Conservation (phyloP, 495 filamentous ascomycete genomes). For the Hypomontagnella monticulosa region DNA sequence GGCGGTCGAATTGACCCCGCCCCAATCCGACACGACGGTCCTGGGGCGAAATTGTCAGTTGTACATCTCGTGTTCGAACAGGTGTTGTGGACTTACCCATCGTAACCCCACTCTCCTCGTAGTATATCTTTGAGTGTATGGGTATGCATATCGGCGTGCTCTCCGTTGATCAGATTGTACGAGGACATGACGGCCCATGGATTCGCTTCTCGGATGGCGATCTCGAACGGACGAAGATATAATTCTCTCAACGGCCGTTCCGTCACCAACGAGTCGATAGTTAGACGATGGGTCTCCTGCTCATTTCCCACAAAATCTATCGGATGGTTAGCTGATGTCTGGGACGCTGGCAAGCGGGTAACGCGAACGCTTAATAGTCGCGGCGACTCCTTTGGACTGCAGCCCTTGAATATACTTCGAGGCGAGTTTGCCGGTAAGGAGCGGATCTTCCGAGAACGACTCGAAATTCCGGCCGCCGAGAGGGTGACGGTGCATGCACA, state of each 20-base stretch:
- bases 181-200: conserved; percentile 84
- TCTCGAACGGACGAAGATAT: conserved; percentile 84
- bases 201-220: conserved; percentile 79
- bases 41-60: conserved; percentile 52
- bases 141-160: conserved; percentile 78
- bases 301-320: conserved; percentile 84
- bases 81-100: conserved; percentile 60
- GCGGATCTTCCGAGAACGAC: conserved; percentile 85
- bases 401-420: conserved; percentile 77
- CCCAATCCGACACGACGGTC: conserved; percentile 79
- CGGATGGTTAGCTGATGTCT: conserved; percentile 39
- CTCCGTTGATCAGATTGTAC: conserved; percentile 86
- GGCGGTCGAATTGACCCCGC: conserved; percentile 72
- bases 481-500: conserved; percentile 84
- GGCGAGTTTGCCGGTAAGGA: conserved; percentile 78
- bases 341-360: conserved; percentile 1
- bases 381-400: conserved; percentile 77
- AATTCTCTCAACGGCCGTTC: conserved; percentile 81
- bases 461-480: conserved; percentile 87
- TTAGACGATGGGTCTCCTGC: conserved; percentile 81
- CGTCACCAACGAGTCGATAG: conserved; percentile 73
- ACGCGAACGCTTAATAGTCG: conserved; percentile 76
- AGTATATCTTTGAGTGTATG: conserved; percentile 77
- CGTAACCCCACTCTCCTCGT: conserved; percentile 78
- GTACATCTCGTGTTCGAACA: conserved; percentile 3